Base-by-base conservation (phyloP, 768 basidiomycete genomes). In the Kwoniella dendrophila region DNA sequence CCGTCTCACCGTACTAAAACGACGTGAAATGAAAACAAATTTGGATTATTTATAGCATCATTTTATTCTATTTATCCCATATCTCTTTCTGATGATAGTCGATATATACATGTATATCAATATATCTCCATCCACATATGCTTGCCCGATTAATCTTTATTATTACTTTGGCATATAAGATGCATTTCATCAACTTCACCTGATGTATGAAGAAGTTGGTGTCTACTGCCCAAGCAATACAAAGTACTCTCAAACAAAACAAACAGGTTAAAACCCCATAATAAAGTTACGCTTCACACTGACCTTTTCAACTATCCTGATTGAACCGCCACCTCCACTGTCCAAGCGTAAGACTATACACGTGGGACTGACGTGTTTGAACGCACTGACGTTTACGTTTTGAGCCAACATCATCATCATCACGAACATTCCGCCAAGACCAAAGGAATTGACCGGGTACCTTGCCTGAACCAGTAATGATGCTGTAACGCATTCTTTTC, bases 61-160 rank as follows among this genome's bases (percentile, higher is more conserved):
- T 54, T 54, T 54, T 40, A 54, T 41, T 40, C 52, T 40, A 40
- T 54, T 54, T 41, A 54, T 54, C 52, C 52, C 52, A 33, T 26
- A 52, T 34, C 24, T 16, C 16, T 36, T 36, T 36, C 6, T n/a
- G n/a, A n/a, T n/a, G n/a, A n/a, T n/a, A n/a, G n/a, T n/a, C n/a
- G n/a, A 38, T 8, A 38, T 18, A 38, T 38, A 38, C 36, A 38
- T 38, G 36, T 8, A 38, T 38, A 38, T n/a, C 18, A 43, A 14
- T 10, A 7, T 11, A 7, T 43, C n/a, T 43, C 6, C 41, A 43
- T 6, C 41, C 41, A 11, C 20, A 43, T 43, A 20, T 20, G 18
- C 6, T 20, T 43, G n/a, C n/a, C n/a, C n/a, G n/a, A n/a, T n/a
- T n/a, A n/a, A n/a, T n/a, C n/a, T n/a, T n/a, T n/a, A n/a, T n/a